These are phyloP conservation scores for Cryptococcus floricola DNA, from an alignment of 1,284 basidiomycete genomes.

Conservation along the genomic window DNA sequence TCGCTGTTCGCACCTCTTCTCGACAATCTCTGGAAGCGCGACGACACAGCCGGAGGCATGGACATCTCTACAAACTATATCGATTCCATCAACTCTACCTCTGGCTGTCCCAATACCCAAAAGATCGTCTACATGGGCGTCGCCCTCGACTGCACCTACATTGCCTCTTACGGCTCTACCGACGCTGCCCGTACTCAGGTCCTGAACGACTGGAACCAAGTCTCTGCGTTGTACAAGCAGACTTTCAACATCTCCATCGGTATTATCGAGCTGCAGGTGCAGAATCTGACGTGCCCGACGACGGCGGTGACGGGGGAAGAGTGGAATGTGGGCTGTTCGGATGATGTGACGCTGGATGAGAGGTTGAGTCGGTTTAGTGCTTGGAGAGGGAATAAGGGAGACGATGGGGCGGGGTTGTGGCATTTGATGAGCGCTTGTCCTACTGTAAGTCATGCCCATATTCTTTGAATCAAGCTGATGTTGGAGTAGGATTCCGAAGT, in stretches of 20 bases:
- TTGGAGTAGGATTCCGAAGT: constrained; percentile 57
- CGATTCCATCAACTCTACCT: constrained; percentile 61
- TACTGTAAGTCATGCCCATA: constrained; percentile 69
- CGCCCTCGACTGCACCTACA: constrained; percentile 82
- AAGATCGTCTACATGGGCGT: constrained; percentile 72
- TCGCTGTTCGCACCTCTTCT: constrained; percentile 4
- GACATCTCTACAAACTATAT: constrained; percentile 57
- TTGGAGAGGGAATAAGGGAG: constrained; percentile 69
- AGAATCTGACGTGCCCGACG: constrained; percentile 52
- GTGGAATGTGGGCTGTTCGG: constrained; percentile 53
- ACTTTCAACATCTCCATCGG: constrained; percentile 85
- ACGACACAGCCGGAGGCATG: constrained; percentile 33
- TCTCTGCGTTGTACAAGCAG: constrained; percentile 70
- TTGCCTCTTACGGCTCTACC: constrained; percentile 58
- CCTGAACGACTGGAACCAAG: constrained; percentile 63
- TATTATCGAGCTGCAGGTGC: constrained; percentile 60
- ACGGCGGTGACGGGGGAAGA: constrained; percentile 43
- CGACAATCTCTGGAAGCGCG: constrained; percentile 12
- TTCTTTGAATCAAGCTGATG: constrained; percentile 59
- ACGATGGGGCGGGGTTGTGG: constrained; percentile 76
- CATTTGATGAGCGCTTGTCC: constrained; percentile 85
- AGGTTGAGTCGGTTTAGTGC: constrained; percentile 75
- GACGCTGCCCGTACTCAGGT: constrained; percentile 69
- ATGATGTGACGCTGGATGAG: constrained; percentile 58
- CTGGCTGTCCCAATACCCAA: constrained; percentile 70